Conservation (phyloP, 805 yeast genomes). For the Yamadazyma takamatsuzukensis region DNA sequence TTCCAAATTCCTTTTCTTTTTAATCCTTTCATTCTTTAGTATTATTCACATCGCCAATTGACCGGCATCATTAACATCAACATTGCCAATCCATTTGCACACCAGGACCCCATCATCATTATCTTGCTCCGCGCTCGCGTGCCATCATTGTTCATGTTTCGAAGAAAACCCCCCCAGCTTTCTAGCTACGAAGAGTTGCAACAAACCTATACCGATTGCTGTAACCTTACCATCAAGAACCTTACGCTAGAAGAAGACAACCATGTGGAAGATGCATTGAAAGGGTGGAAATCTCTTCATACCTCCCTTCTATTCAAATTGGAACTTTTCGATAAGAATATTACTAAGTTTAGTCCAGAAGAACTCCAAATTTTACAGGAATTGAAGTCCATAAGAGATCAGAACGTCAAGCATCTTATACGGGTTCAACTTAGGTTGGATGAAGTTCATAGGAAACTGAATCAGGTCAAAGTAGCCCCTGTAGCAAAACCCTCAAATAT, state of each 20-base stretch:
- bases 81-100: too few species aligned
- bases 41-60: too few species aligned
- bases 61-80: too few species aligned
- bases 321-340: conserved; percentile 47
- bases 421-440: conserved; percentile 39
- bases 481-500: conserved; percentile 7
- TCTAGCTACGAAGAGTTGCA: conserved; percentile 49
- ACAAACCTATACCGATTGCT: conserved; percentile 58
- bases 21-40: too few species aligned
- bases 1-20: too few species aligned
- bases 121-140: too few species aligned
- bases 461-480: background rate
- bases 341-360: conserved; percentile 22
- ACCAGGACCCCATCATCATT: too few species aligned
- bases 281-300: conserved; percentile 74
- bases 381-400: conserved; percentile 35
- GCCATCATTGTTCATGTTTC: too few species aligned
- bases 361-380: conserved; percentile 27
- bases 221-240: conserved; percentile 55
- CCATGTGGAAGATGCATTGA: conserved; percentile 51
- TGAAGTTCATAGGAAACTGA: conserved; percentile 24
- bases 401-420: conserved; percentile 40
- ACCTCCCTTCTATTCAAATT: conserved; percentile 55
- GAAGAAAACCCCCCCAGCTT: conserved; percentile 59
- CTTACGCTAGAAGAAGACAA: conserved; percentile 55